Conservation (phyloP, 371 early-diverging fungal species). For the Saksenaea vasiformis region DNA sequence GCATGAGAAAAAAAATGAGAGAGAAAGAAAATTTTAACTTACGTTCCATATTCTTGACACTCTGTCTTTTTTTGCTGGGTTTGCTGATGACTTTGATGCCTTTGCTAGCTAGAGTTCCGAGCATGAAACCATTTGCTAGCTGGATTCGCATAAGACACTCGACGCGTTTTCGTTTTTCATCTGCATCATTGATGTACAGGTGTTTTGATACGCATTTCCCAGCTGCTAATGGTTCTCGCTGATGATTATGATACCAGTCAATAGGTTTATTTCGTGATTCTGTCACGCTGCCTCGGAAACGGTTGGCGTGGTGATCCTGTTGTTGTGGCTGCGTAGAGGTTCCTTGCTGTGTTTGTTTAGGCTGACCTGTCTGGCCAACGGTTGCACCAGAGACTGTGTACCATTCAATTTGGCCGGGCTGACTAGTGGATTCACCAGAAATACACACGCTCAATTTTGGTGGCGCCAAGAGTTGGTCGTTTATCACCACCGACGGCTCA, state of each 20-base stretch:
- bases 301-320: conserved; percentile 19
- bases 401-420: conserved; percentile 50
- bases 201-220: conserved; percentile 76
- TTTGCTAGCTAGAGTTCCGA: conserved; percentile 67
- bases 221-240: conserved; percentile 21
- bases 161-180: conserved; percentile 73
- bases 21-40: neutral
- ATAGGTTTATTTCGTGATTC: conserved; percentile 11
- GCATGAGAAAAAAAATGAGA: neutral
- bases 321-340: conserved; percentile 11
- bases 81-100: conserved; percentile 81
- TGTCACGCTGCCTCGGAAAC: neutral
- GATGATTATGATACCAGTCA: conserved; percentile 28
- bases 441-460: conserved; percentile 50
- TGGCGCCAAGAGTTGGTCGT: conserved; percentile 14
- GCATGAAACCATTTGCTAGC: conserved; percentile 51
- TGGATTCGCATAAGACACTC: conserved; percentile 67
- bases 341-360: conserved; percentile 5
- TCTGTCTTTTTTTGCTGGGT: conserved; percentile 78
- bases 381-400: conserved; percentile 30
- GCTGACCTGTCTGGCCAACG: conserved; percentile 30
- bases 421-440: conserved; percentile 45
- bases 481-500: neutral
- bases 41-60: conserved; percentile 73
- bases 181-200: conserved; percentile 74